Conservation (phyloP, 164 flowering plant genomes). For the Annona squamosa region DNA sequence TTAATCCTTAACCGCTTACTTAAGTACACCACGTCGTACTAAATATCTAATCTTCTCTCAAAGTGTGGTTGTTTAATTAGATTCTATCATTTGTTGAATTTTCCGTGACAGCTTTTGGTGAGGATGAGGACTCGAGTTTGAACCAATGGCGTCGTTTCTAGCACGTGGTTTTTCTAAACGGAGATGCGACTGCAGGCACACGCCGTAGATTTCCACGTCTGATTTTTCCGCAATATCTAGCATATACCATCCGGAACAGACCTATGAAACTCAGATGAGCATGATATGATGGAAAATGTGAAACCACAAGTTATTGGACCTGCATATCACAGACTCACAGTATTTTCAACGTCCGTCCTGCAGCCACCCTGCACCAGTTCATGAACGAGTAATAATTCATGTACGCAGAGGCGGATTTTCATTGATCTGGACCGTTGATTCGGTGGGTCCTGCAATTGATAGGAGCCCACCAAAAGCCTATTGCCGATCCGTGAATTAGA, state of each 20-base stretch:
- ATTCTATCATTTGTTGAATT: too few species aligned
- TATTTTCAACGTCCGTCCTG: neutral
- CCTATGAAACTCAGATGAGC: neutral
- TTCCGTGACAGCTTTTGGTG: too few species aligned
- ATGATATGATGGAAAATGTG: neutral
- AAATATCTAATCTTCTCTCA: too few species aligned
- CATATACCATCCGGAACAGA: neutral
- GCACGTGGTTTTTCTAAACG: too few species aligned
- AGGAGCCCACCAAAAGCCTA: neutral
- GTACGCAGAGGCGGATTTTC: neutral
- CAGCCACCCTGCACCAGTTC: neutral
- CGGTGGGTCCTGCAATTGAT: neutral
- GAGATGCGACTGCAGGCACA: too few species aligned
- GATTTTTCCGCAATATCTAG: too few species aligned
- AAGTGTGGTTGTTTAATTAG: too few species aligned
- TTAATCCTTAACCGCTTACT: too few species aligned
- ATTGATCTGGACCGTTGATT: neutral
- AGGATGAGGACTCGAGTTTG: too few species aligned
- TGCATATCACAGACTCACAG: neutral
- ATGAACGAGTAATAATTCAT: neutral
- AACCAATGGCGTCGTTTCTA: too few species aligned
- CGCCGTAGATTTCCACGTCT: too few species aligned
- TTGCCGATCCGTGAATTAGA: neutral
- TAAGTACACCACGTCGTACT: too few species aligned
- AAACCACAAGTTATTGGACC: neutral